Evolutionary conservation across 2,329 filamentous ascomycete species (phyloP), one percentile per base, ranked within the genome.

Genomic region (Trichoderma asperellum): DNA sequence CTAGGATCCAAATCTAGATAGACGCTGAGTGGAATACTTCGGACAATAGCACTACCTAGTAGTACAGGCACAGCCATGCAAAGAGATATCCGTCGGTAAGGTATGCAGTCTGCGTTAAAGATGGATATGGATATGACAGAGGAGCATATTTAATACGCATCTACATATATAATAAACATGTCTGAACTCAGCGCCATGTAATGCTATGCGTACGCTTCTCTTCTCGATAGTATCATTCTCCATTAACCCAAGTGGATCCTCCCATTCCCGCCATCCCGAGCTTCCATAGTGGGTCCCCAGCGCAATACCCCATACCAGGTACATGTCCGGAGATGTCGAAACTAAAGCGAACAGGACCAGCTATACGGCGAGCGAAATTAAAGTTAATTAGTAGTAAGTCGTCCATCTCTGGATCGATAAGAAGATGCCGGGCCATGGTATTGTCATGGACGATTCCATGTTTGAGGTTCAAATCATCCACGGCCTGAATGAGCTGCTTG

Each of bases 371-470:
- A 12, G 55, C 4, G 29, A 37, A 12, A 68, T 78, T 76, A 65
- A 81, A 81, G 73, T 82, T 79, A 58, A 81, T 80, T 1, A 82
- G 56, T 69, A 79, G 69, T 12, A 82, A 60, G 5, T 70, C 69
- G 60, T 81, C 75, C 18, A 78, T 79, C 12, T 63, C 49, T 5
- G 72, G 69, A 63, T 82, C 73, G 61, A 82, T 69, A 0, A 82
- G 57, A 5, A 82, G 73, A 68, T 83, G 83, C 37, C 78, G 75
- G 3, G 78, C 71, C 4, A 77, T 75, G 61, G 83, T 74, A 67
- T 82, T 81, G 69, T 81, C 76, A 71, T 83, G 81, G 52, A 74
- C 71, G 47, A 83, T 76, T 34, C 81, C 79, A 43, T 77, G 71
- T 43, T 75, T 67, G 12, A 82, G 72, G 64, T 83, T 82, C 32